phyloP scores from a whole-genome alignment of 768 basidiomycete genomes.

The Amanita phalloides region DNA sequence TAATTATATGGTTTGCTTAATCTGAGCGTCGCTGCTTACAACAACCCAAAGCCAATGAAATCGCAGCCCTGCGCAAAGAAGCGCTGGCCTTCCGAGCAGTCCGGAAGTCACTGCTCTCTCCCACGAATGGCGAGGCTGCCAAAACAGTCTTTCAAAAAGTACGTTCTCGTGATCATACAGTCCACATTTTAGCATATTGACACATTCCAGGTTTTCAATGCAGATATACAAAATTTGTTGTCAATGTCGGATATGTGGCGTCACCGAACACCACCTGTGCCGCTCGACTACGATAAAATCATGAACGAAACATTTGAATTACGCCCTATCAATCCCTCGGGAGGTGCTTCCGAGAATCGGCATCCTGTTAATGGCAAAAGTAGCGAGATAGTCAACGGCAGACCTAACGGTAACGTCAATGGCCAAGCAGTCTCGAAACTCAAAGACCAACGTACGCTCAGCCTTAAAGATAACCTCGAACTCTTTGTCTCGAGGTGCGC shows the following conservation, averaged over 20 bases:
- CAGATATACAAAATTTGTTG: constrained; percentile 81
- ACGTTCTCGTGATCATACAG: neutral
- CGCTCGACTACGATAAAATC: constrained; percentile 77
- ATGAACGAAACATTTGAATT: constrained; percentile 48
- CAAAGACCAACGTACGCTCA: constrained; percentile 75
- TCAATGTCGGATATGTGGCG: constrained; percentile 98
- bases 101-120: constrained; percentile 49
- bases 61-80: constrained; percentile 82
- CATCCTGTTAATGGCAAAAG: constrained; percentile 18
- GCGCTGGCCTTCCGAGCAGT: constrained; percentile 82
- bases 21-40: neutral
- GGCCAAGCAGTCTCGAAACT: constrained; percentile 28
- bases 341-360: constrained; percentile 11
- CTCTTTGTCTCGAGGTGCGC: constrained; percentile 79
- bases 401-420: constrained; percentile 4
- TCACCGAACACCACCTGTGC: constrained; percentile 72
- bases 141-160: constrained; percentile 82
- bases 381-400: constrained; percentile 8
- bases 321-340: constrained; percentile 16
- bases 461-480: constrained; percentile 69
- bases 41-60: constrained; percentile 62
- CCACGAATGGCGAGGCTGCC: constrained; percentile 35
- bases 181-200: neutral
- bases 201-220: constrained; percentile 63
- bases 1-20: constrained; percentile 19